phyloP scores from a whole-genome alignment of 2,329 filamentous ascomycete species.

The Epichloe festucae region DNA sequence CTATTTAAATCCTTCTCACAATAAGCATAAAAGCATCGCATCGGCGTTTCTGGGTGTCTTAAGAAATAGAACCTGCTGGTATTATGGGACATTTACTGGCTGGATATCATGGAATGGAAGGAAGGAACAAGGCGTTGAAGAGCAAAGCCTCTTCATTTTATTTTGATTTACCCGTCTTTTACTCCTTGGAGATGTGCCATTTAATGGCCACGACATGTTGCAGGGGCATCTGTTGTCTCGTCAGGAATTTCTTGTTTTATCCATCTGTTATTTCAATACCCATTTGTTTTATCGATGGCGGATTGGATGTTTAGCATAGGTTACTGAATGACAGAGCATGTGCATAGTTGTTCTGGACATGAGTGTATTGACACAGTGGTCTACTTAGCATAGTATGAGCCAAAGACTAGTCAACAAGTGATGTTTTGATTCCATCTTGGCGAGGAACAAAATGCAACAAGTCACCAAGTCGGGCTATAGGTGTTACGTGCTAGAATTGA shows the following conservation, averaged over 20 bases:
- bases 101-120: constrained; percentile 2
- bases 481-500: too few species aligned
- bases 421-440: too few species aligned
- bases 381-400: too few species aligned
- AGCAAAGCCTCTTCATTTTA: not conserved
- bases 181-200: not conserved
- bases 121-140: not conserved
- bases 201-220: not conserved
- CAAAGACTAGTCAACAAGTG: too few species aligned
- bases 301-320: not conserved
- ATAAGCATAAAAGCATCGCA: not conserved
- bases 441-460: too few species aligned
- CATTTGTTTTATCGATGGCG: not conserved
- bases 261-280: not conserved
- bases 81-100: not conserved
- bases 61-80: not conserved
- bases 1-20: not conserved
- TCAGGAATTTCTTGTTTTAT: not conserved
- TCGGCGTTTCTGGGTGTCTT: constrained; percentile 2
- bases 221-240: not conserved
- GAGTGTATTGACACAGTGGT: too few species aligned
- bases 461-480: too few species aligned
- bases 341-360: too few species aligned
- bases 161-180: not conserved
- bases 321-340: too few species aligned